Evolutionary conservation across 192 early-diverging fungal genomes (phyloP).

Genomic region (Podila horticola): DNA sequence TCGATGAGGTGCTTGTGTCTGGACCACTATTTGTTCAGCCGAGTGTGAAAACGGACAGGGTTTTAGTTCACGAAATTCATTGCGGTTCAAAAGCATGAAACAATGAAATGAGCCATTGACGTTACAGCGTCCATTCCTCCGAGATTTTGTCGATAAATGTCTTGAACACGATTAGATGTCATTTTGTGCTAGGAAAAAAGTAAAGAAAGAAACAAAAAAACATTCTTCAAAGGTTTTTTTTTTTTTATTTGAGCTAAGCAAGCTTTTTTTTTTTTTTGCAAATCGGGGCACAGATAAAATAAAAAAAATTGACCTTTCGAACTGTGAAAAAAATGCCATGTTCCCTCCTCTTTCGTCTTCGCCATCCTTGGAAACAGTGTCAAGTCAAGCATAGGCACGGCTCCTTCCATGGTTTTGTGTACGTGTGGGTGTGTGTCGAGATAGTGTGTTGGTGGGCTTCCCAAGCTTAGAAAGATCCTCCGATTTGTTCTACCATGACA

Average conservation of each 20-base stretch:
- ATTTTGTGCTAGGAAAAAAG: background rate
- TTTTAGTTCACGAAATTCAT: background rate
- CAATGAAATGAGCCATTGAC: background rate
- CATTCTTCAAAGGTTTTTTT: no score
- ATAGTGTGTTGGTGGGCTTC: no score
- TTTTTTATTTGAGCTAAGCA: no score
- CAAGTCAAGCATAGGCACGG: background rate
- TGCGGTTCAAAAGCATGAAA: background rate
- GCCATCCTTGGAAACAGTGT: no score
- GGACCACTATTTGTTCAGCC: slow-evolving; percentile 47
- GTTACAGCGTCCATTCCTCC: slow-evolving; percentile 57
- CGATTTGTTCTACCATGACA: slow-evolving; percentile 94
- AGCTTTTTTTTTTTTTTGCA: no score
- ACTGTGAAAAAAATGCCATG: no score
- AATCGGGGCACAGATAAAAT: no score
- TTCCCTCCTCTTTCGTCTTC: no score
- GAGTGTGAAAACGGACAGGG: background rate
- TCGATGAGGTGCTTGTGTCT: slow-evolving; percentile 69
- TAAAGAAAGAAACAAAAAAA: no score
- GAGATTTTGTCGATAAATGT: slow-evolving; percentile 52
- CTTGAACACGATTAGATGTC: slow-evolving; percentile 1
- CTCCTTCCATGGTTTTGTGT: background rate
- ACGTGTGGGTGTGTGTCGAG: background rate
- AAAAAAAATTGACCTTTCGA: no score
- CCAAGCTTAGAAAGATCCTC: slow-evolving; percentile 48